Base-by-base conservation (phyloP, 2,329 filamentous ascomycete species). In the Apiospora kogelbergensis region DNA sequence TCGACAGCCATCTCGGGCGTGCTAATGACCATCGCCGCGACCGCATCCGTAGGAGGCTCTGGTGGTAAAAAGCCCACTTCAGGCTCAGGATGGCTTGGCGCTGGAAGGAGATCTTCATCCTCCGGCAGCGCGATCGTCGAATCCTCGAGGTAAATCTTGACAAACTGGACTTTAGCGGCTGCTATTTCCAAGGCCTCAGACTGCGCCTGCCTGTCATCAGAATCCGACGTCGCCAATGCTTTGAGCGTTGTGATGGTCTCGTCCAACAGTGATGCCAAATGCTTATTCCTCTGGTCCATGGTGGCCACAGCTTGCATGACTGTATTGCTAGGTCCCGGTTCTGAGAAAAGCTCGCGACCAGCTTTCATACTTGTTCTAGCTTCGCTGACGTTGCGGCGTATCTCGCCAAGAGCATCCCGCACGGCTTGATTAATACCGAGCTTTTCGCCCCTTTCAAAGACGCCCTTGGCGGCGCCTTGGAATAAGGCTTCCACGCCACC, bases 351-450 rank as follows among this genome's bases (percentile, higher is more conserved):
- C 48, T 80, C 78, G 57, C 77, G 79, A 13, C 78, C 76, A 7
- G 80, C 77, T 66, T 80, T 80, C 26, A 82, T 80, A 17, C 81
- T 78, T 40, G 81, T 83, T 41, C 85, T 82, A 2, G 84, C 82
- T 68, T 88, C 87, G 71, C 93, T 90, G 41, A 95, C 88, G 72
- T 94, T 94, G 74, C 92, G 91, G 70, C 88, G 88, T 65, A 95
- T 91, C 79, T 97, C 93, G 10, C 90, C 91, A 76, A 96, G 87
- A 22, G 93, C 93, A 73, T 93, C 92, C n/a, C 93, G 88, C 7
- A 96, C 89, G 0, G 91, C 92, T 78, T 92, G 91, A 76, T 94
- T 94, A 68, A 96, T 91, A 7, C 92, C 92, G 71, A 94, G 89
- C 75, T 89, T 91, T 78, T 95, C 92, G 67, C 93, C 87, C 41